Evolutionary conservation across 495 filamentous ascomycete genomes (phyloP).

Genomic region (Parmelia sp.): DNA sequence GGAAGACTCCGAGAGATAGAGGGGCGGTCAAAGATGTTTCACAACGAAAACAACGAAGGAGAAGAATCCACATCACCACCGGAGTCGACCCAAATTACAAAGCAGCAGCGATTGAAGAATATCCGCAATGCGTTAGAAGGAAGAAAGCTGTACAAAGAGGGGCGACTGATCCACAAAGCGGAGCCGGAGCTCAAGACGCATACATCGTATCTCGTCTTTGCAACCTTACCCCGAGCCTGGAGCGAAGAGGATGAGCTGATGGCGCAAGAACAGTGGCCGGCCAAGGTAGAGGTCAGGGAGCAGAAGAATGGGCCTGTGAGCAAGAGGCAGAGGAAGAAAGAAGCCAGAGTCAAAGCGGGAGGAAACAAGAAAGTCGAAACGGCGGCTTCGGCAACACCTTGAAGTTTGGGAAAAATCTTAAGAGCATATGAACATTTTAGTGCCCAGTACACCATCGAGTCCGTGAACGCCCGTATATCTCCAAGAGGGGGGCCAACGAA

Average conservation of each 20-base stretch:
- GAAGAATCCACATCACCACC: slow-evolving; percentile 14
- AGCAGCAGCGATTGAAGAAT: slow-evolving; percentile 28
- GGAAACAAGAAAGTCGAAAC: slow-evolving; percentile 45
- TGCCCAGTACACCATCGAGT: too few species aligned
- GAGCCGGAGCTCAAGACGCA: slow-evolving; percentile 91
- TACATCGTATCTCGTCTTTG: slow-evolving; percentile 93
- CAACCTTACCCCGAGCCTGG: slow-evolving; percentile 80
- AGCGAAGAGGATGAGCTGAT: slow-evolving; percentile 70
- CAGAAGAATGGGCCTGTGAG: slow-evolving; percentile 39
- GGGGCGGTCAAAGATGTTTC: slow-evolving; percentile 51
- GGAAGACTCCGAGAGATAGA: slow-evolving; percentile 66
- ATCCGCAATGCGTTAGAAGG: slow-evolving; percentile 20
- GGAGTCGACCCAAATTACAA: slow-evolving; percentile 27
- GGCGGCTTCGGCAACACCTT: slow-evolving; percentile 14
- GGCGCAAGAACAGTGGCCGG: slow-evolving; percentile 54
- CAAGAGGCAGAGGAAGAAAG: slow-evolving; percentile 48
- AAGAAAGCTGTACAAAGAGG: slow-evolving; percentile 48
- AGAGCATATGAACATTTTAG: too few species aligned
- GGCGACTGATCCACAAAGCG: slow-evolving; percentile 66
- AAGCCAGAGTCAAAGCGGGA: slow-evolving; percentile 43
- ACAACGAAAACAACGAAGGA: slow-evolving; percentile 28
- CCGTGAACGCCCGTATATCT: too few species aligned
- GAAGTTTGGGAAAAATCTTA: background rate
- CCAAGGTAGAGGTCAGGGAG: slow-evolving; percentile 29
- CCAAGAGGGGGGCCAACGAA: too few species aligned